Conservation (phyloP, 768 basidiomycete genomes). For the Collybiopsis luxurians region DNA sequence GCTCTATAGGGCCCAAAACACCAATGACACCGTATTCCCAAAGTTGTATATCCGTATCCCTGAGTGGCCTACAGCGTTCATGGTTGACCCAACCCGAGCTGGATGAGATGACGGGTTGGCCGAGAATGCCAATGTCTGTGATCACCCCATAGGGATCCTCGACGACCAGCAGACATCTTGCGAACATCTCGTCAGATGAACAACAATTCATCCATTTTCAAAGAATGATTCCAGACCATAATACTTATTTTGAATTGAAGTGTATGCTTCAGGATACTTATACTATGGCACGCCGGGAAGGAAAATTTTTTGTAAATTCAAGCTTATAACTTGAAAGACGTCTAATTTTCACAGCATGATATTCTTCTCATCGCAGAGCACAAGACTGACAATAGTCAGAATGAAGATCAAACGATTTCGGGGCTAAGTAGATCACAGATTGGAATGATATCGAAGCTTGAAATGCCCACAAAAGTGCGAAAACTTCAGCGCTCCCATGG, state of each 20-base stretch:
- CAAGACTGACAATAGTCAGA: slow-evolving; percentile 94
- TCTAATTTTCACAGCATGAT: slow-evolving; percentile 93
- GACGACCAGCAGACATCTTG: slow-evolving; percentile 81
- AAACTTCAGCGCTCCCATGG: no score
- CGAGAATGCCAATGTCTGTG: slow-evolving; percentile 92
- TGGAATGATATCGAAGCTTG: no score
- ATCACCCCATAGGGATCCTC: slow-evolving; percentile 98
- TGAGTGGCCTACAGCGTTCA: slow-evolving; percentile 92
- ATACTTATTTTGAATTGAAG: slow-evolving; percentile 90
- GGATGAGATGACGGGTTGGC: slow-evolving; percentile 87
- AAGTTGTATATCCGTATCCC: slow-evolving; percentile 98
- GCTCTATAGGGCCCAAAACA: no score
- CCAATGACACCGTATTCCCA: slow-evolving; percentile 93
- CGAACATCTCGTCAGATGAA: slow-evolving; percentile 89
- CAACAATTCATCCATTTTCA: slow-evolving; percentile 78
- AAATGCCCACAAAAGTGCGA: no score
- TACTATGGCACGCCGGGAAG: slow-evolving; percentile 76
- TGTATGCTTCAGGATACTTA: slow-evolving; percentile 99
- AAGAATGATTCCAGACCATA: slow-evolving; percentile 90
- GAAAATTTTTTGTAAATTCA: slow-evolving; percentile 18
- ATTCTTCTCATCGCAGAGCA: slow-evolving; percentile 93
- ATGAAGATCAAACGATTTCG: no score
- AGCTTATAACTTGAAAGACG: slow-evolving; percentile 34
- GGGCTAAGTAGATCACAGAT: no score
- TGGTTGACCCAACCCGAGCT: slow-evolving; percentile 86